These are phyloP conservation scores for Lavandula angustifolia DNA, from an alignment of 257 asterid species.

Conservation along the genomic window DNA sequence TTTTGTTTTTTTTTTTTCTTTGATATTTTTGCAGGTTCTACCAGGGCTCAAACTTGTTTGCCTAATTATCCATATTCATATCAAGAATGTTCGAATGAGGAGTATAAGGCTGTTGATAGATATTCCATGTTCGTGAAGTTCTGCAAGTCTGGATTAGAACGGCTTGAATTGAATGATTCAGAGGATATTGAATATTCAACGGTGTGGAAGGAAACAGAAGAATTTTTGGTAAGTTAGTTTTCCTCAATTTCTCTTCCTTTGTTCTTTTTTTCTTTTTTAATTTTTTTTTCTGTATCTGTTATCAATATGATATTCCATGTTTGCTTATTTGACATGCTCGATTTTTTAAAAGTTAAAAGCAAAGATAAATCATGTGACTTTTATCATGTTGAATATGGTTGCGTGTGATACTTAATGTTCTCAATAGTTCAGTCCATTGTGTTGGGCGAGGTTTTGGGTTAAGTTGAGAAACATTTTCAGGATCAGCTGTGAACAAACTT, in stretches of 20 bases:
- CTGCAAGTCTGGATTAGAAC: constrained; percentile 65
- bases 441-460: constrained; percentile 7
- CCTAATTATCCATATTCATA: constrained; percentile 32
- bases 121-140: constrained; percentile 60
- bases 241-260: not conserved
- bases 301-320: constrained; percentile 12
- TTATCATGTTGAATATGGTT: constrained; percentile 6
- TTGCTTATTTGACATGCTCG: constrained; percentile 13
- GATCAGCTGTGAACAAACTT: not conserved
- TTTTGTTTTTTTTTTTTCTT: not conserved
- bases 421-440: not conserved
- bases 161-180: constrained; percentile 58
- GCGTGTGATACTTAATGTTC: not conserved
- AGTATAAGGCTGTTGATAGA: constrained; percentile 38
- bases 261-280: no score
- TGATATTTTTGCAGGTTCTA: constrained; percentile 48
- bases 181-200: constrained; percentile 50
- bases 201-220: constrained; percentile 68
- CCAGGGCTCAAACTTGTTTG: constrained; percentile 28
- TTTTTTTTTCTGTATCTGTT: constrained; percentile 1
- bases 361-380: not conserved
- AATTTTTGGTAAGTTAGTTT: constrained; percentile 57
- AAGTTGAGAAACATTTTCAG: not conserved
- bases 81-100: constrained; percentile 29
- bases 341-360: not conserved